Conservation (phyloP, 2,329 filamentous ascomycete species). For the Aspergillus ustus region DNA sequence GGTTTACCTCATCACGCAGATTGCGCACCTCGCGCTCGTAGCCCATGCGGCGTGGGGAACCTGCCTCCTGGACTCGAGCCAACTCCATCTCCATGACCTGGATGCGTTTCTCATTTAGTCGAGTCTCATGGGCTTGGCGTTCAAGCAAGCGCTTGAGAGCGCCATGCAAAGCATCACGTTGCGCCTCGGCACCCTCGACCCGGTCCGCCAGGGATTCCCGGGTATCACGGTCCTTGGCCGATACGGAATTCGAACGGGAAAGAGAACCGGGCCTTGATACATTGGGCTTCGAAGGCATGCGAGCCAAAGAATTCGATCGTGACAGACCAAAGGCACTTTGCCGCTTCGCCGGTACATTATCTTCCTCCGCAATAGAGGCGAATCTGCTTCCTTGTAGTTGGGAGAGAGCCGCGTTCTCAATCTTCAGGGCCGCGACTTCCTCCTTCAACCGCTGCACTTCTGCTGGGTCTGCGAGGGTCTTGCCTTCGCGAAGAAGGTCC, state of each 20-base stretch:
- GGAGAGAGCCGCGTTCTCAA: conserved; percentile 50
- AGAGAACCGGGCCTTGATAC: conserved; percentile 54
- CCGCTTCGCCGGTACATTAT: conserved; percentile 42
- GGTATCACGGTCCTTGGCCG: conserved; percentile 61
- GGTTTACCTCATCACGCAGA: conserved; percentile 81
- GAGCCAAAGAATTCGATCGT: conserved; percentile 70
- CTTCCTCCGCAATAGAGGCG: conserved; percentile 66
- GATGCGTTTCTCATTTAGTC: conserved; percentile 81
- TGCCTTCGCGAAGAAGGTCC: conserved; percentile 80
- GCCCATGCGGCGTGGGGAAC: conserved; percentile 72
- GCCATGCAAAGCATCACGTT: conserved; percentile 88
- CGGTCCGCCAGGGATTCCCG: conserved; percentile 75
- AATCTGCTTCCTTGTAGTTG: conserved; percentile 58
- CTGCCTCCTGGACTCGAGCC: conserved; percentile 67
- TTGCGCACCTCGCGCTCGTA: conserved; percentile 83
- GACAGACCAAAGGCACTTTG: conserved; percentile 60
- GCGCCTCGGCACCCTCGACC: conserved; percentile 89
- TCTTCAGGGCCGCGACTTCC: conserved; percentile 72
- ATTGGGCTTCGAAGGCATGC: conserved; percentile 51
- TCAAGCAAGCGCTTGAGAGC: conserved; percentile 84
- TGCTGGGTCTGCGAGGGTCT: conserved; percentile 67
- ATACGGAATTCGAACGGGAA: conserved; percentile 62
- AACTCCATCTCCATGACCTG: conserved; percentile 77
- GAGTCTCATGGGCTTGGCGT: conserved; percentile 82
- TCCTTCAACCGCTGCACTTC: conserved; percentile 77